These are phyloP conservation scores for Calonectria montana DNA, from an alignment of 2,329 filamentous ascomycete genomes.

Conservation along the genomic window DNA sequence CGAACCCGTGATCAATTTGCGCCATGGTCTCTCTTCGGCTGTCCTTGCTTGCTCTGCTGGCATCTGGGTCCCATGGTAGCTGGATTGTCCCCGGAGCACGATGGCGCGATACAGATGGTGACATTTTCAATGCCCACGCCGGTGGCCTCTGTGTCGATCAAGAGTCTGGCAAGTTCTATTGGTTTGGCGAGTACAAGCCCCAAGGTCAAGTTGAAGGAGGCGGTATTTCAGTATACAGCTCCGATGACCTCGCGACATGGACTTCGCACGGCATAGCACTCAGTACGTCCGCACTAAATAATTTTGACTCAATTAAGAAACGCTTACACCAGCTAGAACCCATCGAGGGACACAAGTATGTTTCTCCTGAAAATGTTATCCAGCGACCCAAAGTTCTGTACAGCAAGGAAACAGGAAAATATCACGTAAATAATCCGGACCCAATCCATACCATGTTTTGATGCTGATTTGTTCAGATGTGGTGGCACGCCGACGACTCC, in stretches of 20 bases:
- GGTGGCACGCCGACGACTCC: slow-evolving; percentile 71
- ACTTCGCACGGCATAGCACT: slow-evolving; percentile 66
- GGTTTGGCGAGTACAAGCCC: slow-evolving; percentile 72
- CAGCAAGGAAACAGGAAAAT: slow-evolving; percentile 63
- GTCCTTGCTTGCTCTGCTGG: slow-evolving; percentile 24
- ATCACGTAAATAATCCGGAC: slow-evolving; percentile 57
- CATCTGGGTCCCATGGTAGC: slow-evolving; percentile 30
- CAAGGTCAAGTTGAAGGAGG: slow-evolving; percentile 69
- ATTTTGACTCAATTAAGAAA: rapidly evolving
- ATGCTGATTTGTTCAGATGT: slow-evolving; percentile 55
- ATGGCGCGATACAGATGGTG: slow-evolving; percentile 70
- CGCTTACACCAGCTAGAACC: slow-evolving; percentile 50
- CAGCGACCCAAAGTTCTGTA: slow-evolving; percentile 73
- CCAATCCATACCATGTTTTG: rapidly evolving
- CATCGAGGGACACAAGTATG: slow-evolving; percentile 64
- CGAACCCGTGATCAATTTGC: background rate
- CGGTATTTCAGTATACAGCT: slow-evolving; percentile 71
- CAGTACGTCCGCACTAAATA: slow-evolving; percentile 46
- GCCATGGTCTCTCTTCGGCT: slow-evolving; percentile 12
- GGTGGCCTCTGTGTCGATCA: slow-evolving; percentile 66
- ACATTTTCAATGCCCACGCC: slow-evolving; percentile 72
- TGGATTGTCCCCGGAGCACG: slow-evolving; percentile 72
- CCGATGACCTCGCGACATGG: slow-evolving; percentile 71
- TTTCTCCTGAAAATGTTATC: slow-evolving; percentile 67
- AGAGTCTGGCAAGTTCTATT: slow-evolving; percentile 66